Percentiles rank a stretch among this genome's conserved stretches.
Evolutionary conservation across 2,329 filamentous ascomycete genomes (phyloP).

Genomic region (Fusarium haematococcum): DNA sequence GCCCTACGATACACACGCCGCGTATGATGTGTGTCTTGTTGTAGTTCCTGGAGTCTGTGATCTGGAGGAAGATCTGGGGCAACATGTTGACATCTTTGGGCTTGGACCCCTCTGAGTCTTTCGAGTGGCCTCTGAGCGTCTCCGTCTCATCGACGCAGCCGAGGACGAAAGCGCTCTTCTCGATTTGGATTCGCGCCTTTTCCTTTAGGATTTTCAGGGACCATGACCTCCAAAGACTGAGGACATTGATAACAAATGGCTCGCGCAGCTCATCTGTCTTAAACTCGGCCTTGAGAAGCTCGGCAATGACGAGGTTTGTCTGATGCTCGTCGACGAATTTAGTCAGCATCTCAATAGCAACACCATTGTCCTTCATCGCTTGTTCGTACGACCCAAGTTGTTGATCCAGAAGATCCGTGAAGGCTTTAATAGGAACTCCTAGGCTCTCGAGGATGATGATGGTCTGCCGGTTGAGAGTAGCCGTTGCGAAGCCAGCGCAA

Average conservation of each 20-base stretch:
- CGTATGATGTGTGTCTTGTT: conserved; percentile 73
- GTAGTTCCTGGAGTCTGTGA: conserved; percentile 69
- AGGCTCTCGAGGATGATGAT: conserved; percentile 87
- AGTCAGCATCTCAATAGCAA: conserved; percentile 76
- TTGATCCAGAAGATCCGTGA: conserved; percentile 73
- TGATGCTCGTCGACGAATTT: conserved; percentile 88
- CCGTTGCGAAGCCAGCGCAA: conserved; percentile 79
- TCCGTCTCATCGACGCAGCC: conserved; percentile 90
- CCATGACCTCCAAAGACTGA: conserved; percentile 90
- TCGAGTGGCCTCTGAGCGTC: conserved; percentile 77
- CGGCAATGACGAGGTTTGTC: conserved; percentile 78
- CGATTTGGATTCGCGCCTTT: conserved; percentile 86
- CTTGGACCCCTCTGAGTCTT: conserved; percentile 54
- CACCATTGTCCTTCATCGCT: conserved; percentile 74
- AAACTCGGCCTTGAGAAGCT: conserved; percentile 85
- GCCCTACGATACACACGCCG: conserved; percentile 84
- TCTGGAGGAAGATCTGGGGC: conserved; percentile 90
- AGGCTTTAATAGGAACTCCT: conserved; percentile 75
- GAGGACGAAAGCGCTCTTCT: conserved; percentile 86
- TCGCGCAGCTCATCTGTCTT: conserved; percentile 71
- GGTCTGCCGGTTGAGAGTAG: conserved; percentile 89
- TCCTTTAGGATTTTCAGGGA: conserved; percentile 91
- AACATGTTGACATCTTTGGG: conserved; percentile 64
- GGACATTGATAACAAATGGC: conserved; percentile 83
- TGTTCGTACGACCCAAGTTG: conserved; percentile 77